phyloP scores from a whole-genome alignment of 2,329 filamentous ascomycete species.

The Hymenoscyphus fructigenus region DNA sequence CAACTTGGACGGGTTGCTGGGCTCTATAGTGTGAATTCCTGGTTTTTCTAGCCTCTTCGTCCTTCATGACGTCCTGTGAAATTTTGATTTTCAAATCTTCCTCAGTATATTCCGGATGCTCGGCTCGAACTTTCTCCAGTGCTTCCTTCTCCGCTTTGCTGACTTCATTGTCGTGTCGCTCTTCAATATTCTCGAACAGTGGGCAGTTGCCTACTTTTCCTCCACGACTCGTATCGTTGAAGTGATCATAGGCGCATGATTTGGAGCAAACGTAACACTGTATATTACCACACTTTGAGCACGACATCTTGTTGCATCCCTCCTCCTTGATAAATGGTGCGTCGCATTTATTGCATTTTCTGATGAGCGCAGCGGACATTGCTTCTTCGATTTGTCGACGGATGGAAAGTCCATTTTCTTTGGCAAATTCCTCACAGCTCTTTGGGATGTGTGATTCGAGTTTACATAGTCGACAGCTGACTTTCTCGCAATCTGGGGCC shows the following conservation, averaged over 20 bases:
- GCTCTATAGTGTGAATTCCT: conserved; percentile 10
- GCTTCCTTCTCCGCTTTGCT: conserved; percentile 58
- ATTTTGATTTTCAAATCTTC: conserved; percentile 59
- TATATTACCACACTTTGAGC: conserved; percentile 56
- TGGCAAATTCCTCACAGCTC: conserved; percentile 65
- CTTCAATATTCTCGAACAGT: conserved; percentile 61
- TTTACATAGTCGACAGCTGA: conserved; percentile 69
- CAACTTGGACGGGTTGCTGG: background rate
- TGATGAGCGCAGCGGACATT: conserved; percentile 76
- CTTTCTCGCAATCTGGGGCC: conserved; percentile 60
- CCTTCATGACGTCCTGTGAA: conserved; percentile 51
- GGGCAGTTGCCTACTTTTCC: conserved; percentile 59
- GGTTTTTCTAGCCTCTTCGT: conserved; percentile 38
- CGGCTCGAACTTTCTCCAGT: conserved; percentile 52
- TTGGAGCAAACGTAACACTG: conserved; percentile 73
- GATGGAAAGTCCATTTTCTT: conserved; percentile 57
- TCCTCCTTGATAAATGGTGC: conserved; percentile 70
- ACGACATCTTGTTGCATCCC: conserved; percentile 85
- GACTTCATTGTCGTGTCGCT: conserved; percentile 63
- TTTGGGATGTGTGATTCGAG: conserved; percentile 69
- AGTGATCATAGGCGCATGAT: conserved; percentile 67
- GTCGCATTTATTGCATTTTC: conserved; percentile 67
- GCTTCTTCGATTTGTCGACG: conserved; percentile 77
- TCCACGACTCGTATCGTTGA: conserved; percentile 52
- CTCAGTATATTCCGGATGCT: conserved; percentile 61